A percentile compares a stretch with the other conserved stretches of the same genome.
phyloP scores from a whole-genome alignment of 2,329 filamentous ascomycete species.

The Fusarium torreyae region DNA sequence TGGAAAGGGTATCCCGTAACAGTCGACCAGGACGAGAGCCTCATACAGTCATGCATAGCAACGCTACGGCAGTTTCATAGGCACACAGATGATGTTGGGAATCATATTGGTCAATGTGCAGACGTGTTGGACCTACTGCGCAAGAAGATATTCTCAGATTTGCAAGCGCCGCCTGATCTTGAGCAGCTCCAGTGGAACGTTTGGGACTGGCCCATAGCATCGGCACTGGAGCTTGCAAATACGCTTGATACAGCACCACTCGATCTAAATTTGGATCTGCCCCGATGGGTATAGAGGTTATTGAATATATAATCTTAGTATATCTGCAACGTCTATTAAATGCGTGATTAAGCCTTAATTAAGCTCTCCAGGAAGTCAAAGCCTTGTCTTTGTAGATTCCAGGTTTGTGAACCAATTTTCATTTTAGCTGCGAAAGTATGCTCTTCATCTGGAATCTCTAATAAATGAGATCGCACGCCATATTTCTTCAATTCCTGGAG shows the following conservation, averaged over 20 bases:
- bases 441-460: slow-evolving; percentile 9
- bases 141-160: slow-evolving; percentile 38
- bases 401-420: neutral
- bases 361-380: slow-evolving; percentile 1
- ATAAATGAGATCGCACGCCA: neutral
- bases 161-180: slow-evolving; percentile 11
- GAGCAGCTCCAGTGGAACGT: slow-evolving; percentile 48
- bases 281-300: slow-evolving; percentile 2
- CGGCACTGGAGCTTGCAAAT: slow-evolving; percentile 46
- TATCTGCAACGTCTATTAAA: too few relatives aligned
- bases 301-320: too few relatives aligned
- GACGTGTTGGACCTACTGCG: slow-evolving; percentile 42
- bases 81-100: slow-evolving; percentile 27
- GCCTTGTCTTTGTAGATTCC: neutral
- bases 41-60: slow-evolving; percentile 33
- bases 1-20: slow-evolving; percentile 42
- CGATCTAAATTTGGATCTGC: slow-evolving; percentile 29
- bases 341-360: neutral
- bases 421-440: slow-evolving; percentile 12
- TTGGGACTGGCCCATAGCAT: slow-evolving; percentile 50
- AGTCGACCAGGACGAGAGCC: slow-evolving; percentile 23
- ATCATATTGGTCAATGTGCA: slow-evolving; percentile 37
- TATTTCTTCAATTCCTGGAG: neutral
- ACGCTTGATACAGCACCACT: slow-evolving; percentile 44
- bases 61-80: slow-evolving; percentile 25